These are phyloP conservation scores for Chrysanthemum seticuspe DNA, from an alignment of 129 eudicot species.

Conservation along the genomic window DNA sequence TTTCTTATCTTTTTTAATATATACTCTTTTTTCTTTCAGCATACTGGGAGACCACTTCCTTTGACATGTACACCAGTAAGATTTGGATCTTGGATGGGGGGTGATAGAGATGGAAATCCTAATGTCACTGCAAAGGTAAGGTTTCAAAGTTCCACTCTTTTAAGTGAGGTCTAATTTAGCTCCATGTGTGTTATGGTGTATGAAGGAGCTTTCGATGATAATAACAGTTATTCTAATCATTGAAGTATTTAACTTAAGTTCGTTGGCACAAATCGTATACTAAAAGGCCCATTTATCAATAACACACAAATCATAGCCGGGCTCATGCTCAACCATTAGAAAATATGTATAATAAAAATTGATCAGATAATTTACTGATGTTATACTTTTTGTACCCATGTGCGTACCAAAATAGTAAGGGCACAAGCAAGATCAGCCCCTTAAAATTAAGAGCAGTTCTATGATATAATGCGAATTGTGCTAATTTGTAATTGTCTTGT, in stretches of 20 bases:
- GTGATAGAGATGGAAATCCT: constrained; percentile 99
- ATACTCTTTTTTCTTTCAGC: constrained; percentile 42
- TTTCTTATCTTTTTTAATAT: not conserved
- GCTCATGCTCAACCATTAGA: constrained; percentile 3
- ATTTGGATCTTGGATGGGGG: constrained; percentile 99
- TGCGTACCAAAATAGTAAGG: constrained; percentile 1
- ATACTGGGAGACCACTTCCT: constrained; percentile 93
- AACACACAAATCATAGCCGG: not conserved
- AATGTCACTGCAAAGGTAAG: constrained; percentile 94
- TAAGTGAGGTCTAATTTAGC: not conserved
- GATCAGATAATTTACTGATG: constrained; percentile 2
- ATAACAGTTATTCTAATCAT: not conserved
- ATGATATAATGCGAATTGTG: no score
- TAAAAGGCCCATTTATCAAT: not conserved
- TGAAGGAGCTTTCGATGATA: constrained; percentile 9
- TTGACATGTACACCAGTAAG: constrained; percentile 91
- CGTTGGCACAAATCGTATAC: not conserved
- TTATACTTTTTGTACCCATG: not conserved
- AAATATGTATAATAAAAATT: not conserved
- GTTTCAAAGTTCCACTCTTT: not conserved
- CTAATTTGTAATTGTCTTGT: not conserved
- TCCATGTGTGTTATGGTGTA: not conserved
- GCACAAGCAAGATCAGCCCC: not conserved
- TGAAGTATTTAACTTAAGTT: not conserved
- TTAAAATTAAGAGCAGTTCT: no score